phyloP scores from a whole-genome alignment of 345 rosid genomes.

The Camelina sativa region DNA sequence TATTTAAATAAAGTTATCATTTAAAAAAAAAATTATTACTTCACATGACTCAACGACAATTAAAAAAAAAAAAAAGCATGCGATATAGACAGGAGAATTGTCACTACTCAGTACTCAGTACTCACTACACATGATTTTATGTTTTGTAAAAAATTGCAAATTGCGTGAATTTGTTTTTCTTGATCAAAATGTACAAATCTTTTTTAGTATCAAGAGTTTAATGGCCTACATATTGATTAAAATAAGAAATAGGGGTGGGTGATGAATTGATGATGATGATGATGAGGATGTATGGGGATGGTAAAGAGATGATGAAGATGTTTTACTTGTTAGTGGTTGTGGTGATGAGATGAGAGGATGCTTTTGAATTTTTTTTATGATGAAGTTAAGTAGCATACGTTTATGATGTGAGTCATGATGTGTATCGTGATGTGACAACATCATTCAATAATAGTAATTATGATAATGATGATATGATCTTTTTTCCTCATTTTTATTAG shows the following conservation, averaged over 20 bases:
- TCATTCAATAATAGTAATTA: constrained; percentile 43
- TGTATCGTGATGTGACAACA: constrained; percentile 42
- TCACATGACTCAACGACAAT: constrained; percentile 9
- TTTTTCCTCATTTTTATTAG: not conserved
- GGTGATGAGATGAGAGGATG: constrained; percentile 29
- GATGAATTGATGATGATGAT: constrained; percentile 37
- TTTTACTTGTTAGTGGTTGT: constrained; percentile 42
- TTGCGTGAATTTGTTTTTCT: not conserved
- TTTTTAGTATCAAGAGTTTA: not conserved
- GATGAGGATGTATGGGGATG: constrained; percentile 32
- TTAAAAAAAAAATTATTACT: not conserved
- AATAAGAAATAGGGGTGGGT: not conserved
- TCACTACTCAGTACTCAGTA: too few relatives aligned
- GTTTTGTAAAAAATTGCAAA: not conserved
- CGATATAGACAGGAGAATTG: not conserved
- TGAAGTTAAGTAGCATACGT: constrained; percentile 37
- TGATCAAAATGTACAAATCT: not conserved
- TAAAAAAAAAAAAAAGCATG: not conserved
- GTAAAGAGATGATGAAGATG: constrained; percentile 36
- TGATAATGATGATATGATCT: constrained; percentile 31
- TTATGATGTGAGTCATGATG: constrained; percentile 36
- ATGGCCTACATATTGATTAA: not conserved
- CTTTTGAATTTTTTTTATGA: constrained; percentile 39
- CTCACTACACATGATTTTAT: not conserved
- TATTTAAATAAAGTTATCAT: not conserved